A percentile compares a stretch with the other conserved stretches of the same genome.
phyloP scores from a whole-genome alignment of 1,139 yeast species.

The Yamadazyma epiphylla region DNA sequence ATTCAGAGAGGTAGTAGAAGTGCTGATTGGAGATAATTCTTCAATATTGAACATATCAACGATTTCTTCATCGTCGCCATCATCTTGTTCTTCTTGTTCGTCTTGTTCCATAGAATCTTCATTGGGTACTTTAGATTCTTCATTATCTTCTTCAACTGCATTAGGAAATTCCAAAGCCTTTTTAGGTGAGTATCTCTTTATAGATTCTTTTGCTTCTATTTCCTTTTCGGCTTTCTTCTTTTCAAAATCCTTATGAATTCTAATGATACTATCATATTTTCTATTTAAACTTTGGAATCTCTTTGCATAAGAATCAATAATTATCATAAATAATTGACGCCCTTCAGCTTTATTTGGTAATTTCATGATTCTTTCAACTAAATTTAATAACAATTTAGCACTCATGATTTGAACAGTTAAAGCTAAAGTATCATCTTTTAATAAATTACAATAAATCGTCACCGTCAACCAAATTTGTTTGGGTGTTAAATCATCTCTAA shows the following conservation, averaged over 20 bases:
- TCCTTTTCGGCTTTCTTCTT: slow-evolving; percentile 39
- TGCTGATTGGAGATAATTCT: slow-evolving; percentile 34
- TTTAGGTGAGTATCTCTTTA: slow-evolving; percentile 36
- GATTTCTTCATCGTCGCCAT: slow-evolving; percentile 22
- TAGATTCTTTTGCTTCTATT: slow-evolving; percentile 38
- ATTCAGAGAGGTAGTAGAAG: slow-evolving; percentile 26
- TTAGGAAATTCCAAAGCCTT: slow-evolving; percentile 10
- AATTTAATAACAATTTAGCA: slow-evolving; percentile 80
- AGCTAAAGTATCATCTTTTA: slow-evolving; percentile 81
- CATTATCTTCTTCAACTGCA: slow-evolving; percentile 11
- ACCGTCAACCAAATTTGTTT: slow-evolving; percentile 89
- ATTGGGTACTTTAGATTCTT: slow-evolving; percentile 15
- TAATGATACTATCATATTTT: slow-evolving; percentile 64
- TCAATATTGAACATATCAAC: slow-evolving; percentile 38
- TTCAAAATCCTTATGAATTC: slow-evolving; percentile 56
- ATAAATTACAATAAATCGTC: slow-evolving; percentile 71
- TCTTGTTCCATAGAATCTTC: slow-evolving; percentile 7
- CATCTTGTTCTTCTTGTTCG: slow-evolving; percentile 14
- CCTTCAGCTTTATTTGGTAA: slow-evolving; percentile 83
- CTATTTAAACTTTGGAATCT: slow-evolving; percentile 74
- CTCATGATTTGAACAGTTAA: slow-evolving; percentile 96
- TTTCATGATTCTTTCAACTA: slow-evolving; percentile 85
- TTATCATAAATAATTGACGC: slow-evolving; percentile 74
- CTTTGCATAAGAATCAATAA: slow-evolving; percentile 84
- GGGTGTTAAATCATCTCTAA: slow-evolving; percentile 78